Evolutionary conservation across 1,284 basidiomycete species (phyloP), one percentile per base, ranked within the genome.

Genomic region (Sanghuangporus baumii): DNA sequence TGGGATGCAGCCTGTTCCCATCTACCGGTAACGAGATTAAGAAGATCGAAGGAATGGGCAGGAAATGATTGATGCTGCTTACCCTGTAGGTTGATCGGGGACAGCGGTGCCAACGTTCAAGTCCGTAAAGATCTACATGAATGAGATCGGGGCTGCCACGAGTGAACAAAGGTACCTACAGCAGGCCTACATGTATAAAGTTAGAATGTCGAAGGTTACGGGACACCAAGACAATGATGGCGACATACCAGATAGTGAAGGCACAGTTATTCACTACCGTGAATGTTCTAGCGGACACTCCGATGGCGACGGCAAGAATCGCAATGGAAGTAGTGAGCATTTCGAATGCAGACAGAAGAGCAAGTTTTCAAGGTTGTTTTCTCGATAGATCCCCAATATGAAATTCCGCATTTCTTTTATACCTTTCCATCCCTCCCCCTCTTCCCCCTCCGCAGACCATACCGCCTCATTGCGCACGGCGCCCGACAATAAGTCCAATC

Each of bases 241-340:
- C 34, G 31, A 37, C 75, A 71, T 48, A 80, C 79, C 76, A 70
- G 31, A 71, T 66, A n/a, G 68, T 67, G 54, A 66, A 66, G 8
- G 60, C 62, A 54, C 69, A 70, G 6, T 47, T 58, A 54, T 72
- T 71, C 43, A 55, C 34, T 9, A 70, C 73, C 14, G 76, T 78
- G 63, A 80, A 74, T 11, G 75, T 76, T 60, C 81, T 75, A 59
- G 76, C 78, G 55, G 73, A 66, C 31, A 69, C 72, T 16, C 68
- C 67, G 18, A 72, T 69, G 48, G 74, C 50, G 50, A 75, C 59
- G 20, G 69, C 68, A 38, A 62, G 50, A 31, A 50, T 7, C 12
- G 50, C 31, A 20, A 51, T 16, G 50, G 61, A 37, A 20, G 31
- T n/a, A 46, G 48, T 38, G 23, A 57, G 11, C 23, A 52, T 34